Evolutionary conservation across 192 early-diverging fungal species (phyloP).

Genomic region (Rhizoclosmatium sp.): DNA sequence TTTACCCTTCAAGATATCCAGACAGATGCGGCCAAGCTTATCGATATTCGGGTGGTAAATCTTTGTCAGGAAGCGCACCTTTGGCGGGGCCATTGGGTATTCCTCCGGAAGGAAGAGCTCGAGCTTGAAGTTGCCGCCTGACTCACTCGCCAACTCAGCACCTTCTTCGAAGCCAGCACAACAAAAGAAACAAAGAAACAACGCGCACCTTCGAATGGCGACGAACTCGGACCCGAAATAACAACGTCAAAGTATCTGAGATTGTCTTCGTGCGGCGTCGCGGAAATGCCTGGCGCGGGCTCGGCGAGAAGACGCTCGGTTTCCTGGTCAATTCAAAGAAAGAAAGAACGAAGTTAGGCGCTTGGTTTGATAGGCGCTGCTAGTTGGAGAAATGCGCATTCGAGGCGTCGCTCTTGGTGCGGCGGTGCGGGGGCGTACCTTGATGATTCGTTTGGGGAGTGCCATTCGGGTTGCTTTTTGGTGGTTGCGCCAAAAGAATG

Average conservation of each 20-base stretch:
- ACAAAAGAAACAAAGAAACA: background rate
- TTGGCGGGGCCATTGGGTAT: conserved; percentile 98
- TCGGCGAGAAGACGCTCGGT: conserved; percentile 93
- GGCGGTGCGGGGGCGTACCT: conserved; percentile 35
- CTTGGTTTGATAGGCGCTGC: background rate
- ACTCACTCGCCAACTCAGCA: background rate
- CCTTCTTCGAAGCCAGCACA: background rate
- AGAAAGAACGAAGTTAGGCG: background rate
- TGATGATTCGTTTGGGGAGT: conserved; percentile 61
- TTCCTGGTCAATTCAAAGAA: conserved; percentile 68
- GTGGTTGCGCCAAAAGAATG: background rate
- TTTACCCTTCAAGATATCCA: conserved; percentile 95
- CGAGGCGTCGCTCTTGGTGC: background rate
- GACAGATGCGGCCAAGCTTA: conserved; percentile 90
- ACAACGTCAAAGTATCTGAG: conserved; percentile 97
- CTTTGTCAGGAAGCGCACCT: conserved; percentile 95
- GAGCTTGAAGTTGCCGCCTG: conserved; percentile 91
- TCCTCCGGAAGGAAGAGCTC: conserved; percentile 97
- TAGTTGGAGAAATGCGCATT: background rate
- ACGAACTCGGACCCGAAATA: conserved; percentile 88
- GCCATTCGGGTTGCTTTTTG: conserved; percentile 42
- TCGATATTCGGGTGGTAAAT: conserved; percentile 96
- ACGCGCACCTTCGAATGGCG: conserved; percentile 91
- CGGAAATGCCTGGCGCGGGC: conserved; percentile 93
- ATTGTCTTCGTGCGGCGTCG: conserved; percentile 90